Conservation (phyloP, 2,329 filamentous ascomycete species). For the Pyrenochaeta sp. region DNA sequence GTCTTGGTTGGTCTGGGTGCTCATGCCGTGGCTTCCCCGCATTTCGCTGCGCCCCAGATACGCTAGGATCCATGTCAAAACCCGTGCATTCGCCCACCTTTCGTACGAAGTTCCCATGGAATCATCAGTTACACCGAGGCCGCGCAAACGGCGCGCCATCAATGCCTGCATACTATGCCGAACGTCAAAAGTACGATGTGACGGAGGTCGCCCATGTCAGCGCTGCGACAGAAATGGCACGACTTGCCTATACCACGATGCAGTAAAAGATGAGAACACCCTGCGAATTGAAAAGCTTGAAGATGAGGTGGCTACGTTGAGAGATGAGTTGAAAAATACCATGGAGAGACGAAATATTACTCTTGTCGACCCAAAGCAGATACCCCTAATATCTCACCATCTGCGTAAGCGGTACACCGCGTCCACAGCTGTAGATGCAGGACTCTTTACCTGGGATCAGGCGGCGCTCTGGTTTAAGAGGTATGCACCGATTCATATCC, state of each 20-base stretch:
- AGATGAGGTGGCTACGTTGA: constrained; percentile 26
- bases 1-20: too few relatives aligned
- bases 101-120: constrained; percentile 31
- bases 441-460: constrained; percentile 36
- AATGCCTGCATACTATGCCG: constrained; percentile 43
- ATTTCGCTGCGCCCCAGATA: not conserved
- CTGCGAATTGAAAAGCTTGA: constrained; percentile 40
- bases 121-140: constrained; percentile 14
- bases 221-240: constrained; percentile 38
- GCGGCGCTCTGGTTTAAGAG: constrained; percentile 38
- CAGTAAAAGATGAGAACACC: constrained; percentile 33
- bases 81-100: constrained; percentile 1
- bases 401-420: constrained; percentile 6
- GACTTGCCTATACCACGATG: constrained; percentile 37
- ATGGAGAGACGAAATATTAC: not conserved
- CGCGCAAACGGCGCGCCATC: constrained; percentile 45
- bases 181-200: constrained; percentile 44
- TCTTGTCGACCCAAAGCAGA: not conserved
- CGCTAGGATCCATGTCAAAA: not conserved
- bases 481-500: constrained; percentile 6
- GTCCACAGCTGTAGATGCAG: constrained; percentile 33
- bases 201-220: constrained; percentile 41
- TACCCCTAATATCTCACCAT: not conserved
- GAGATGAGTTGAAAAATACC: constrained; percentile 16
- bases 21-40: not conserved